Conservation (phyloP, 129 eudicot species). For the Ambrosia trifida region DNA sequence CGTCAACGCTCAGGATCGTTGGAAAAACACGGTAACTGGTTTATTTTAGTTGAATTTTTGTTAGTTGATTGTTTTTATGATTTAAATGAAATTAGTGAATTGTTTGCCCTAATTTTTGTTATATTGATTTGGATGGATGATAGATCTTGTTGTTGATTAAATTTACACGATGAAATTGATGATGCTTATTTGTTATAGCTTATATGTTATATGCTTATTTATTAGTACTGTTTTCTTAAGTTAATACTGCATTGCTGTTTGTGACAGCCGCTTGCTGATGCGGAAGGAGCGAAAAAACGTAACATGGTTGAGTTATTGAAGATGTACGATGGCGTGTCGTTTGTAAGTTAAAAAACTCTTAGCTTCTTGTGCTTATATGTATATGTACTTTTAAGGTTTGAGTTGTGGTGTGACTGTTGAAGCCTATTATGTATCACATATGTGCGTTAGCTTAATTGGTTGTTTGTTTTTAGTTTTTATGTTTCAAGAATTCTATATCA, state of each 20-base stretch:
- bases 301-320: constrained; percentile 74
- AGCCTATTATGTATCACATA: constrained; percentile 3
- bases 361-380: background rate
- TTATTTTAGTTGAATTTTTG: background rate
- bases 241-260: constrained; percentile 31
- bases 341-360: constrained; percentile 52
- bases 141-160: constrained; percentile 4
- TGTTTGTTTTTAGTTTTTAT: constrained; percentile 2
- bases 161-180: background rate
- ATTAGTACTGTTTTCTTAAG: constrained; percentile 26
- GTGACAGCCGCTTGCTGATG: constrained; percentile 97
- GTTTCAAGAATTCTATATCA: constrained; percentile 9
- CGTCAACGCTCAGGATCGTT: constrained; percentile 91
- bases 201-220: background rate
- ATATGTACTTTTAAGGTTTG: constrained; percentile 12
- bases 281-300: constrained; percentile 88
- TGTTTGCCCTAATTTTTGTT: background rate
- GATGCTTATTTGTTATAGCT: background rate
- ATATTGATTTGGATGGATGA: background rate
- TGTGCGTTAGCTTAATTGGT: background rate
- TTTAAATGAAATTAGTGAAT: constrained; percentile 11
- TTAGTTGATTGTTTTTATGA: background rate
- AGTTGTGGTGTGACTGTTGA: constrained; percentile 16
- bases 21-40: constrained; percentile 75
- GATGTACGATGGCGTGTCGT: constrained; percentile 69